These are phyloP conservation scores for Diaporthe capsici DNA, from an alignment of 2,329 filamentous ascomycete genomes.

Conservation along the genomic window DNA sequence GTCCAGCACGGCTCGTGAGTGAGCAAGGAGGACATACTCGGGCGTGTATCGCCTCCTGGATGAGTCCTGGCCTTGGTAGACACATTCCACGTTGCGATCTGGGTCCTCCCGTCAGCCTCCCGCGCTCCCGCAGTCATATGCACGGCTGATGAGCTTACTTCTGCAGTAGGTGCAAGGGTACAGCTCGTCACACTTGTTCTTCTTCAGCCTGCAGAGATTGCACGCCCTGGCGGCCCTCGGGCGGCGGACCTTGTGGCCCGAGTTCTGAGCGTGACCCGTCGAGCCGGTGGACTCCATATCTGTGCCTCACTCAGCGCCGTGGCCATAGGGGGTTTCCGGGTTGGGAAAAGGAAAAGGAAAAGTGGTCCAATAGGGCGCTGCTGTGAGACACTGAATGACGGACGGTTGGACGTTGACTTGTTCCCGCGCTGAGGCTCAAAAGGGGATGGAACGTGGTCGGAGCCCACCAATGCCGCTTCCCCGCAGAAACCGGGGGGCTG, in stretches of 20 bases:
- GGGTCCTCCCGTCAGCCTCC: neutral
- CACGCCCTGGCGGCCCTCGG: constrained; percentile 62
- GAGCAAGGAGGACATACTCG: constrained; percentile 42
- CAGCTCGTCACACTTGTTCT: constrained; percentile 63
- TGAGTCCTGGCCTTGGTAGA: constrained; percentile 48
- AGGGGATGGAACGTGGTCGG: constrained; percentile 20
- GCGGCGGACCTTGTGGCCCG: constrained; percentile 42
- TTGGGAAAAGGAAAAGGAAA: neutral
- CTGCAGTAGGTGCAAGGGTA: constrained; percentile 57
- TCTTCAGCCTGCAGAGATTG: constrained; percentile 61
- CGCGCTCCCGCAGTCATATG: neutral
- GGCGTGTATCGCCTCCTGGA: constrained; percentile 44
- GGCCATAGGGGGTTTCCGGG: constrained; percentile 6
- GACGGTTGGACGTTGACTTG: neutral
- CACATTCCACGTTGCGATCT: constrained; percentile 47
- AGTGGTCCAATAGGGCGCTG: neutral
- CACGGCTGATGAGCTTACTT: constrained; percentile 50
- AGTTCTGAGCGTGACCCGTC: constrained; percentile 35
- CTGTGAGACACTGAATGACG: constrained; percentile 12
- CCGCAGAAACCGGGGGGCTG: constrained; percentile 16
- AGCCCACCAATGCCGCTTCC: constrained; percentile 20
- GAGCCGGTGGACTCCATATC: constrained; percentile 24
- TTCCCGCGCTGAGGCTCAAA: constrained; percentile 28
- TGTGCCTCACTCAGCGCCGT: constrained; percentile 9
- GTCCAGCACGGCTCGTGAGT: neutral